phyloP scores from a whole-genome alignment of 2,329 filamentous ascomycete species.

The Lecanicillium sp. region DNA sequence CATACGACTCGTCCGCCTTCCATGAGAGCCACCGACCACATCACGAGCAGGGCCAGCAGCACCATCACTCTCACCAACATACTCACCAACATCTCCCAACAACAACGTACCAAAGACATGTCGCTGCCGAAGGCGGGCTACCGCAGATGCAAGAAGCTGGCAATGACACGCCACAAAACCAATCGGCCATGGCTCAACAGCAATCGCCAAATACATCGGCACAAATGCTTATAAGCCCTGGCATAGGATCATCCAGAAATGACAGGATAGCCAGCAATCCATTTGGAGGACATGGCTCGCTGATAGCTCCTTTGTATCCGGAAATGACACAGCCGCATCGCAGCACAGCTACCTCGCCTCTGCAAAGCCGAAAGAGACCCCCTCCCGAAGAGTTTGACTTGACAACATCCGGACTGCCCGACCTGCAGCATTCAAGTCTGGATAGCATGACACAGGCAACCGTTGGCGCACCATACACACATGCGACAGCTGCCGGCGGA shows the following conservation, averaged over 20 bases:
- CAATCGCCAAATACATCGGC: slow-evolving; percentile 6
- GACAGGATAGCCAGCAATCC: slow-evolving; percentile 44
- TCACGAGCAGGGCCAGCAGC: slow-evolving; percentile 17
- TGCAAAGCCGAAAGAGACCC: slow-evolving; percentile 39
- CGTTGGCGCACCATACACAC: slow-evolving; percentile 42
- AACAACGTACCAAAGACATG: slow-evolving; percentile 6
- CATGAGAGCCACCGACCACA: slow-evolving; percentile 26
- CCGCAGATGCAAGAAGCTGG: slow-evolving; percentile 4
- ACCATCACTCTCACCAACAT: slow-evolving; percentile 13
- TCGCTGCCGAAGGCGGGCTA: slow-evolving; percentile 4
- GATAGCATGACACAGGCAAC: slow-evolving; percentile 46
- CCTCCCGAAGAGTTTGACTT: slow-evolving; percentile 53
- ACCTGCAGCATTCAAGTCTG: slow-evolving; percentile 47
- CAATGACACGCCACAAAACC: background rate
- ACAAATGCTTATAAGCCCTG: slow-evolving; percentile 8
- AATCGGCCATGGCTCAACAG: slow-evolving; percentile 5
- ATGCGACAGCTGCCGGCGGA: slow-evolving; percentile 27
- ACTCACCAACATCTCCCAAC: background rate
- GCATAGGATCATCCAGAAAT: slow-evolving; percentile 48
- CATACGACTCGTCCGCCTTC: slow-evolving; percentile 45
- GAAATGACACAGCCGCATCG: slow-evolving; percentile 33
- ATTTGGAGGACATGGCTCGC: slow-evolving; percentile 40
- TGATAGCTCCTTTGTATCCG: slow-evolving; percentile 45
- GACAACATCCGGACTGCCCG: slow-evolving; percentile 39
- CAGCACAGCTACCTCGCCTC: slow-evolving; percentile 21